Evolutionary conservation across 2,329 filamentous ascomycete genomes (phyloP), one percentile per base, ranked within the genome.

Genomic region (Neopestalotiopsis sp.): DNA sequence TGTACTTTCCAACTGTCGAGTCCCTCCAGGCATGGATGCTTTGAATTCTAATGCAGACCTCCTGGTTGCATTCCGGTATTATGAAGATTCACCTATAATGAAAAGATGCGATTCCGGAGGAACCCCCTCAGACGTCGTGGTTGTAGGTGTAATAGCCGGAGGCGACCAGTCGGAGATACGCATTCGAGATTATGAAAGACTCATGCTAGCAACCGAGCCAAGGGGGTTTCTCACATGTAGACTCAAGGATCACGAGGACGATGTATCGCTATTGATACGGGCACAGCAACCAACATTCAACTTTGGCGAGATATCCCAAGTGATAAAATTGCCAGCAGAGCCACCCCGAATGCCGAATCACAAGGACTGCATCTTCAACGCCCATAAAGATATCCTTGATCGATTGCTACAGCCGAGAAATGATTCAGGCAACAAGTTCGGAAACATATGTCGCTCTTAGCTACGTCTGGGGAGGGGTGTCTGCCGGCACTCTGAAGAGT

Each of bases 371-470:
- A n/a, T n/a, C n/a, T n/a, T n/a, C n/a, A n/a, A n/a, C n/a, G n/a
- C n/a, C n/a, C n/a, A n/a, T n/a, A n/a, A n/a, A n/a, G n/a, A 20
- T 53, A 53, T 1, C 6, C 2, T n/a, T 53, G 0, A 53, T 53
- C 2, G n/a, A 53, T 10, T 53, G 45, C n/a, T 3, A 0, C 17
- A 10, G 1, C 1, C 45, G 17, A 9, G 0, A 12, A 12, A 0
- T 53, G 0, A 10, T 53, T 3, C 2, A 10, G 1, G 1, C 1
- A 53, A 24, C 0, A 6, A 53, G n/a, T 30, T 45, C 58, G 34
- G 24, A 59, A 13, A 17, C 24, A 28, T 59, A 59, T 10, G 24
- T 59, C 6, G 57, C 12, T 30, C 57, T 59, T 10, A 59, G 57
- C 20, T 59, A 59, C 17, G 57, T 59, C 28, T 59, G 57, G 57